Percentiles rank a stretch among this genome's conserved stretches.
Conservation (phyloP, 2,329 filamentous ascomycete genomes). For the Pseudonectria buxi region DNA sequence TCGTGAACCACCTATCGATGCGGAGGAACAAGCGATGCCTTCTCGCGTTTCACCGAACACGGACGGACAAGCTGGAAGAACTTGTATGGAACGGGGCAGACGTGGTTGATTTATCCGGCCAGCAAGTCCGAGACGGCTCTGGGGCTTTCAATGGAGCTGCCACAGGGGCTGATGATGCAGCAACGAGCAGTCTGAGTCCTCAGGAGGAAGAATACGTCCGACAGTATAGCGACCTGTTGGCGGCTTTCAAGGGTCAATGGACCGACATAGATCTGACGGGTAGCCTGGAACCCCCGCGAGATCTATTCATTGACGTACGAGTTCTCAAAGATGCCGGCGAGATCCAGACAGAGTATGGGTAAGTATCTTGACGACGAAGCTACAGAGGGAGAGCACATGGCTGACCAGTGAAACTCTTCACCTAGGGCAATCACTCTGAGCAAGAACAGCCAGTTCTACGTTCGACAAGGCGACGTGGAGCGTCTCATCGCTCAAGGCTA, state of each 20-base stretch:
- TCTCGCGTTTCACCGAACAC: constrained; percentile 85
- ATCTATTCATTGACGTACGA: constrained; percentile 93
- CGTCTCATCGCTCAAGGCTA: constrained; percentile 91
- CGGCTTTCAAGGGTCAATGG: constrained; percentile 98
- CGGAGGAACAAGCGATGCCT: constrained; percentile 93
- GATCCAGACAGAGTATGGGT: constrained; percentile 99
- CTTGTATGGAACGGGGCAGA: constrained; percentile 89
- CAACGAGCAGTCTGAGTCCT: constrained; percentile 75
- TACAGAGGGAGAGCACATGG: constrained; percentile 1
- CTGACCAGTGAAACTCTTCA: constrained; percentile 10
- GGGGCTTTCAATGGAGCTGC: constrained; percentile 26
- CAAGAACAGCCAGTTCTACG: constrained; percentile 97
- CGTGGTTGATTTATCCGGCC: constrained; percentile 62
- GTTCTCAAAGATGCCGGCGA: constrained; percentile 96
- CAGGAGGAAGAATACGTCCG: constrained; percentile 96
- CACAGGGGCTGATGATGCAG: constrained; percentile 37
- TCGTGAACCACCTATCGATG: constrained; percentile 94
- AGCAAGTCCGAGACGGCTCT: constrained; percentile 41
- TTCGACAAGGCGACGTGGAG: constrained; percentile 92
- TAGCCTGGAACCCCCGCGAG: constrained; percentile 85
- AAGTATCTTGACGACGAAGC: constrained; percentile 30
- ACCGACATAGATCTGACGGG: constrained; percentile 95
- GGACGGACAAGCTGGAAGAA: constrained; percentile 86
- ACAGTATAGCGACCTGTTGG: constrained; percentile 83
- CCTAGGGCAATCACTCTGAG: constrained; percentile 85